Conservation (phyloP, 441 rosid species). For the Brassica balearica region DNA sequence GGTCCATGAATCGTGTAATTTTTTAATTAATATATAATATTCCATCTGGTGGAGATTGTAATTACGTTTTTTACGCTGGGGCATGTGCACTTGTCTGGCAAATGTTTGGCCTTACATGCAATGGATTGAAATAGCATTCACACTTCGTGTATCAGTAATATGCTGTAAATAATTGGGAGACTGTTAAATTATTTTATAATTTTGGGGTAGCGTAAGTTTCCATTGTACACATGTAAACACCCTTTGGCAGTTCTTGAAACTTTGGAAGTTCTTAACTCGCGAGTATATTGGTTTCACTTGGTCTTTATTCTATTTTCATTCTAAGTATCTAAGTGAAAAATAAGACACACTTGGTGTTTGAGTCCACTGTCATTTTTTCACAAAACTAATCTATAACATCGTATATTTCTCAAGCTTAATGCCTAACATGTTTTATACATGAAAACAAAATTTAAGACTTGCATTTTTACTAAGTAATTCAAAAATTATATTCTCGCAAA, state of each 20-base stretch:
- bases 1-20: slow-evolving; percentile 36
- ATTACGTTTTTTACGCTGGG: slow-evolving; percentile 23
- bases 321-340: not conserved
- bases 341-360: not conserved
- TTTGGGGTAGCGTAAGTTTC: not conserved
- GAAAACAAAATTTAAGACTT: too few relatives aligned
- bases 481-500: too few relatives aligned
- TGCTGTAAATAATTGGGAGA: slow-evolving; percentile 11
- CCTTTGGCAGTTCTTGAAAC: not conserved
- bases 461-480: too few relatives aligned
- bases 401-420: not conserved
- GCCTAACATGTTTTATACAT: not conserved
- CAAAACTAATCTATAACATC: not conserved
- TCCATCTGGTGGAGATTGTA: slow-evolving; percentile 36
- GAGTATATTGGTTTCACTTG: not conserved
- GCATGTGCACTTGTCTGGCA: slow-evolving; percentile 45
- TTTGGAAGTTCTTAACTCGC: not conserved
- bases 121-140: not conserved
- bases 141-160: not conserved
- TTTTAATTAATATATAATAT: slow-evolving; percentile 15
- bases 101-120: slow-evolving; percentile 32
- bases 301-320: not conserved
- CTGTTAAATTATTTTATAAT: not conserved
- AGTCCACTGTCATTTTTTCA: not conserved
- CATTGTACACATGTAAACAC: not conserved